Percentiles rank a stretch among this genome's conserved stretches.
phyloP scores from a whole-genome alignment of 2,329 filamentous ascomycete species.

The Aspergillus luchuensis region DNA sequence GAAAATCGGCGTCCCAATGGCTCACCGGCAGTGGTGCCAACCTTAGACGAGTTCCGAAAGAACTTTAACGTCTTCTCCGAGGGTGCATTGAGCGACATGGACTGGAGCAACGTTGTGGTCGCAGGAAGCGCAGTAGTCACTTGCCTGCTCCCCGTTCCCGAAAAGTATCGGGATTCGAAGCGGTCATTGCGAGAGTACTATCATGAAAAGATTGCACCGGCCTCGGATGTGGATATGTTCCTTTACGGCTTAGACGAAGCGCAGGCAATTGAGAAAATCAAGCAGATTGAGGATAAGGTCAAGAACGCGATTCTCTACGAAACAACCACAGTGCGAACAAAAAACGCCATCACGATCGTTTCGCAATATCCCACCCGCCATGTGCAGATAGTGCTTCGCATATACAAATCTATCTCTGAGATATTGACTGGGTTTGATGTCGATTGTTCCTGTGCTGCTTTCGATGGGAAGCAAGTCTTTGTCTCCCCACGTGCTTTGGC shows the following conservation, averaged over 20 bases:
- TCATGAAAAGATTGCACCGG: slow-evolving; percentile 76
- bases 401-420: slow-evolving; percentile 81
- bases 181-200: slow-evolving; percentile 69
- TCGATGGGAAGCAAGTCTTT: slow-evolving; percentile 78
- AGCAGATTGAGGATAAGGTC: slow-evolving; percentile 74
- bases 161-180: slow-evolving; percentile 64
- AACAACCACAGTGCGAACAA: slow-evolving; percentile 80
- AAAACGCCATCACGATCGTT: slow-evolving; percentile 83
- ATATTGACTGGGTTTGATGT: slow-evolving; percentile 89
- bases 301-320: slow-evolving; percentile 78
- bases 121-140: slow-evolving; percentile 82
- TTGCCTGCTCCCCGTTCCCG: slow-evolving; percentile 70
- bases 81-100: slow-evolving; percentile 70
- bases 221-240: slow-evolving; percentile 85
- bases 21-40: slow-evolving; percentile 67
- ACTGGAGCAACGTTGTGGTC: slow-evolving; percentile 81
- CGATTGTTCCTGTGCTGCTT: slow-evolving; percentile 79
- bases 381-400: slow-evolving; percentile 80
- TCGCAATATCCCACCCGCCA: slow-evolving; percentile 82
- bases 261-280: slow-evolving; percentile 79
- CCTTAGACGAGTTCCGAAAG: slow-evolving; percentile 69
- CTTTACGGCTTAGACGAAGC: slow-evolving; percentile 77
- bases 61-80: slow-evolving; percentile 85
- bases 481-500: slow-evolving; percentile 74
- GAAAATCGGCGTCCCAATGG: slow-evolving; percentile 64